Evolutionary conservation across 352 stramenopile species (phyloP).

Genomic region (Pythium folliculosum): DNA sequence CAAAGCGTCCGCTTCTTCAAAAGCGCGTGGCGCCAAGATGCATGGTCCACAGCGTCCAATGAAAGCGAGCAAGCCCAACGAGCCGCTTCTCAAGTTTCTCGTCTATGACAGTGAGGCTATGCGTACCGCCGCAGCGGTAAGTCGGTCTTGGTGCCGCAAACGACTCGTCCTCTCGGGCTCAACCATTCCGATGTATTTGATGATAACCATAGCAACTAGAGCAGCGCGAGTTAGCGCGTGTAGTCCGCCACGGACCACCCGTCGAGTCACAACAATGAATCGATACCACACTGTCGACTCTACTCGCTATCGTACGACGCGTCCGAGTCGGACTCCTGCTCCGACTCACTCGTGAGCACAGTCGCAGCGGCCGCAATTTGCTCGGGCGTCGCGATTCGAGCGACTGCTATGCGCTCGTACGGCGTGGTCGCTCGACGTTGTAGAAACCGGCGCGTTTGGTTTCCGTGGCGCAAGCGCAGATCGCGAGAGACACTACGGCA

Average conservation of each 20-base stretch:
- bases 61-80: neutral
- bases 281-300: neutral
- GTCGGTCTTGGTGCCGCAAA: neutral
- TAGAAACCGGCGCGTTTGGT: constrained; percentile 19
- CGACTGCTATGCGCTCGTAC: constrained; percentile 22
- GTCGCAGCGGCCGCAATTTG: constrained; percentile 17
- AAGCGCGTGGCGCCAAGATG: neutral
- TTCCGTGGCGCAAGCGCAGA: constrained; percentile 43
- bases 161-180: neutral
- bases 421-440: neutral
- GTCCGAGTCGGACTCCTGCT: constrained; percentile 28
- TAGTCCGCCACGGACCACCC: neutral
- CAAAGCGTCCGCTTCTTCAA: neutral
- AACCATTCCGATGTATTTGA: neutral
- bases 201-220: constrained; percentile 11
- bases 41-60: too few relatives aligned
- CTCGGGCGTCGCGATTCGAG: constrained; percentile 26
- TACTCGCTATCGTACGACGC: constrained; percentile 19
- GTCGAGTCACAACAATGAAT: neutral
- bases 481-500: constrained; percentile 64
- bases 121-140: constrained; percentile 5
- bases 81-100: constrained; percentile 11
- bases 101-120: constrained; percentile 22
- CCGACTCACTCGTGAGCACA: constrained; percentile 25
- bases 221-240: constrained; percentile 6